Conservation (phyloP, 2,329 filamentous ascomycete species). For the Fonsecaea pedrosoi region DNA sequence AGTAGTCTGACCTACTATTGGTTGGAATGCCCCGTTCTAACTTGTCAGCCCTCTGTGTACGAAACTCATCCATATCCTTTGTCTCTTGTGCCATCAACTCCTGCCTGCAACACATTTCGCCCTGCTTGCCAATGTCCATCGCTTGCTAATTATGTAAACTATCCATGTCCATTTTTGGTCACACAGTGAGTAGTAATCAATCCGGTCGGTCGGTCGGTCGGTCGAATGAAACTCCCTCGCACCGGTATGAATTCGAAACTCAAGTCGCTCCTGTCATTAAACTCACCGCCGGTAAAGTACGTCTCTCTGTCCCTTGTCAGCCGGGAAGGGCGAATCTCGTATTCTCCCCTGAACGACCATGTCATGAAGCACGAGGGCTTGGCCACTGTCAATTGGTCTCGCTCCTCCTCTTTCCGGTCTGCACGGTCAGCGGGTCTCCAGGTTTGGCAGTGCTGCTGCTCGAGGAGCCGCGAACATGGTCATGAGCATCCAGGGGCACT, state of each 20-base stretch:
- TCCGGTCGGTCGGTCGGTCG: neutral
- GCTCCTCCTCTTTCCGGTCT: conserved; percentile 23
- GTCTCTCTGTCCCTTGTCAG: neutral
- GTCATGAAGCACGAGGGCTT: neutral
- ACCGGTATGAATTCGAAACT: neutral
- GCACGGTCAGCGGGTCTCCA: conserved; percentile 21
- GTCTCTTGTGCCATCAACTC: no score
- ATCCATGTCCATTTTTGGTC: neutral
- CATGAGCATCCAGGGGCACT: conserved; percentile 9
- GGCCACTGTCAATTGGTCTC: conserved; percentile 19
- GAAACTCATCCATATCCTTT: no score
- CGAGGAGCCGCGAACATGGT: neutral
- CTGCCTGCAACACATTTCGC: no score
- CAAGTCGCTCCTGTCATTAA: neutral
- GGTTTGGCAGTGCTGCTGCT: neutral
- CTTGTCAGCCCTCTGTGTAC: no score
- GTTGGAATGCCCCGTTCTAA: no score
- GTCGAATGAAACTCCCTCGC: neutral
- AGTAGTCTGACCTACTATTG: neutral
- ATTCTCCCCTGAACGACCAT: neutral
- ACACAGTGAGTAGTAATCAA: no score
- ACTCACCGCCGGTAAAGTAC: neutral
- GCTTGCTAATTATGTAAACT: neutral
- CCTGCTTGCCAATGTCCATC: neutral
- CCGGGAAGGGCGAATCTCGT: neutral